These are phyloP conservation scores for Mortierella antarctica DNA, from an alignment of 192 early-diverging fungal genomes.

Conservation along the genomic window DNA sequence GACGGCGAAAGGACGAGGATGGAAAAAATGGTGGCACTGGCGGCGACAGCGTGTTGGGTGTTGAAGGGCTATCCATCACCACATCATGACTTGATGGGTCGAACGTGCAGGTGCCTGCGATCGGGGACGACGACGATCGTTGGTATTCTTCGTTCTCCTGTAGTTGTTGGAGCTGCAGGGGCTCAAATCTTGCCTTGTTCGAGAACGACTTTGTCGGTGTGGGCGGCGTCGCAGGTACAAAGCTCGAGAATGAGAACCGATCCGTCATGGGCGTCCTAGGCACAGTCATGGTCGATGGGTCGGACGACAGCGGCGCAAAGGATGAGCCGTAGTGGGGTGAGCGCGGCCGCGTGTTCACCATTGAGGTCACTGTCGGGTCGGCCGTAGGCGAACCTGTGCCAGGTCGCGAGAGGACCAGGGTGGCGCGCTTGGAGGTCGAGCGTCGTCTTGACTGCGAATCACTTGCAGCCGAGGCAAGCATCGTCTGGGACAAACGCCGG, in stretches of 20 bases:
- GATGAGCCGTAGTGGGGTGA: slow-evolving; percentile 10
- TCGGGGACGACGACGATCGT: too few species aligned
- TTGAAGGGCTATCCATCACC: neutral
- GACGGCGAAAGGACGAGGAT: neutral
- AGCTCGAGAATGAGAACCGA: slow-evolving; percentile 17
- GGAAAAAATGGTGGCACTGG: slow-evolving; percentile 13
- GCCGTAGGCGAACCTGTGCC: neutral
- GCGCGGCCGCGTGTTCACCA: slow-evolving; percentile 20
- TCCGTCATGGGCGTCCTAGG: slow-evolving; percentile 18
- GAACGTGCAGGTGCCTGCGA: too few species aligned
- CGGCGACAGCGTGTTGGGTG: slow-evolving; percentile 3
- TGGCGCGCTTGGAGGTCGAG: neutral
- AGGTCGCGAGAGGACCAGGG: neutral
- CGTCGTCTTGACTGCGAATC: neutral
- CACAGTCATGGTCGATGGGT: neutral
- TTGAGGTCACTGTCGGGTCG: neutral
- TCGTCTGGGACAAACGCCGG: neutral
- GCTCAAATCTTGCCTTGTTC: neutral
- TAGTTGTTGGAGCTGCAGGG: neutral
- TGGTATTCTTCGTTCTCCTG: neutral
- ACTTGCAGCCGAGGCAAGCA: neutral
- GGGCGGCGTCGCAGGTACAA: slow-evolving; percentile 4
- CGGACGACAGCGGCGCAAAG: neutral
- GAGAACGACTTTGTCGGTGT: slow-evolving; percentile 3
- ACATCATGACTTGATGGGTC: too few species aligned